Conservation (phyloP, 2,329 filamentous ascomycete genomes). For the Drechslera avenae region DNA sequence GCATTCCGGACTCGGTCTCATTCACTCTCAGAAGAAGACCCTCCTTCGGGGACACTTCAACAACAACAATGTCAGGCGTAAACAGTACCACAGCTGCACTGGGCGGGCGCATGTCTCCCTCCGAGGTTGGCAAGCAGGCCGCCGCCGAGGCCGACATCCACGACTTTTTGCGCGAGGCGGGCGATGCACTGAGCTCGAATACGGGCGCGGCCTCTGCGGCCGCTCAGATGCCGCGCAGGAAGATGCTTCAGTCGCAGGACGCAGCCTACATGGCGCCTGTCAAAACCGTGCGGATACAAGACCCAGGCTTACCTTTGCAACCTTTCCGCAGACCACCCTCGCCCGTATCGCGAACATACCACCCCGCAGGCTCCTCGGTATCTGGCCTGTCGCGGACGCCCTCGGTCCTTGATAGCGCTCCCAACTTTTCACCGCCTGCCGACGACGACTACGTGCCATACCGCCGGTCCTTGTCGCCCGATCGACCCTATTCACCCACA, state of each 20-base stretch:
- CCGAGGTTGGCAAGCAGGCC: slow-evolving; percentile 38
- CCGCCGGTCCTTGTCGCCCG: slow-evolving; percentile 56
- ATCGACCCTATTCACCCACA: slow-evolving; percentile 62
- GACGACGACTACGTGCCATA: slow-evolving; percentile 69
- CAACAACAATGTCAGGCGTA: slow-evolving; percentile 39
- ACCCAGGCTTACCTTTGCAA: slow-evolving; percentile 47
- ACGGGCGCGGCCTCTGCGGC: slow-evolving; percentile 11
- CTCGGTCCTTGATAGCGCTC: slow-evolving; percentile 58
- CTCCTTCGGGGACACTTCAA: slow-evolving; percentile 40
- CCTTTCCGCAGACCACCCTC: slow-evolving; percentile 48
- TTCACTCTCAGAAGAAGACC: slow-evolving; percentile 30
- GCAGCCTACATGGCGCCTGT: slow-evolving; percentile 27
- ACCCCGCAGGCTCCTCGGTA: slow-evolving; percentile 53
- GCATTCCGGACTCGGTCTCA: slow-evolving; percentile 29
- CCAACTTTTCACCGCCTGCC: slow-evolving; percentile 61
- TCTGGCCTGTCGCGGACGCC: slow-evolving; percentile 53
- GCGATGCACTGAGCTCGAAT: slow-evolving; percentile 35
- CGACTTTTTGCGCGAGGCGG: slow-evolving; percentile 52
- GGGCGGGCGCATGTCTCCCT: slow-evolving; percentile 32
- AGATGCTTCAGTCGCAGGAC: slow-evolving; percentile 31
- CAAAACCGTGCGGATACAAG: slow-evolving; percentile 25
- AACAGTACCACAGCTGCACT: slow-evolving; percentile 43
- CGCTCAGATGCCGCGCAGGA: slow-evolving; percentile 32
- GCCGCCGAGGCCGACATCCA: slow-evolving; percentile 49
- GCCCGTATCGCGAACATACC: slow-evolving; percentile 54